These are phyloP conservation scores for Phymatotrichopsis omnivora DNA, from an alignment of 2,329 filamentous ascomycete species.

Conservation along the genomic window DNA sequence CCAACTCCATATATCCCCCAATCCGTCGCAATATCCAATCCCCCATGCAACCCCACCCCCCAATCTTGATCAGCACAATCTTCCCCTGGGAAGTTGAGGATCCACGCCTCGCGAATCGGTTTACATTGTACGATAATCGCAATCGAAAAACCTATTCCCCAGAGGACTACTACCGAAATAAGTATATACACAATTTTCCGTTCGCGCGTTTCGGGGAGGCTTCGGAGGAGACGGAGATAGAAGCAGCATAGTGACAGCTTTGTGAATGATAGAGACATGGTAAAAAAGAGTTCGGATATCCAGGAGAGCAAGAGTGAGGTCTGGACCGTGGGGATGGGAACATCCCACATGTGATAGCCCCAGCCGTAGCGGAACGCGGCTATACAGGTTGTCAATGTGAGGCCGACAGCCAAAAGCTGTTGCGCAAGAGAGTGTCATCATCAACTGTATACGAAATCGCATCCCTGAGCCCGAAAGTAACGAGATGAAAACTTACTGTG, in stretches of 20 bases:
- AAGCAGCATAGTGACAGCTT: slow-evolving; percentile 27
- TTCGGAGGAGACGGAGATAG: slow-evolving; percentile 27
- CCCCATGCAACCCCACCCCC: slow-evolving; percentile 11
- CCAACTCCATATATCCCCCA: slow-evolving; percentile 17
- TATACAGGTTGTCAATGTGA: slow-evolving; percentile 3
- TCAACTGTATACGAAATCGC: neutral
- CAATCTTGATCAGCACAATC: slow-evolving; percentile 5
- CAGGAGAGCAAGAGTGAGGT: slow-evolving; percentile 19
- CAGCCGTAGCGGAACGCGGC: slow-evolving; percentile 8
- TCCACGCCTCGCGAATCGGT: slow-evolving; percentile 17
- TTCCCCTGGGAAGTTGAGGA: slow-evolving; percentile 10
- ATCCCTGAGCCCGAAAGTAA: neutral
- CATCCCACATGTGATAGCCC: slow-evolving; percentile 14
- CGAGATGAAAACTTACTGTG: slow-evolving; percentile 21
- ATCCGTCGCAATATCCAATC: slow-evolving; percentile 12
- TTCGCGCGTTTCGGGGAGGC: slow-evolving; percentile 5
- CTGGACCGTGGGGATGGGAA: slow-evolving; percentile 9
- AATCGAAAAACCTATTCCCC: slow-evolving; percentile 19
- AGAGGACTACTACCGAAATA: slow-evolving; percentile 13
- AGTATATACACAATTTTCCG: slow-evolving; percentile 13
- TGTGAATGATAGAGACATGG: slow-evolving; percentile 22
- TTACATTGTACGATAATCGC: slow-evolving; percentile 19
- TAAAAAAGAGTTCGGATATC: slow-evolving; percentile 22
- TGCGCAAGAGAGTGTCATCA: no score
- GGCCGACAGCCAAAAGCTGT: slow-evolving; percentile 12